Evolutionary conservation across 1,139 yeast species (phyloP).

Genomic region (Protomyces lactucae-debilis): DNA sequence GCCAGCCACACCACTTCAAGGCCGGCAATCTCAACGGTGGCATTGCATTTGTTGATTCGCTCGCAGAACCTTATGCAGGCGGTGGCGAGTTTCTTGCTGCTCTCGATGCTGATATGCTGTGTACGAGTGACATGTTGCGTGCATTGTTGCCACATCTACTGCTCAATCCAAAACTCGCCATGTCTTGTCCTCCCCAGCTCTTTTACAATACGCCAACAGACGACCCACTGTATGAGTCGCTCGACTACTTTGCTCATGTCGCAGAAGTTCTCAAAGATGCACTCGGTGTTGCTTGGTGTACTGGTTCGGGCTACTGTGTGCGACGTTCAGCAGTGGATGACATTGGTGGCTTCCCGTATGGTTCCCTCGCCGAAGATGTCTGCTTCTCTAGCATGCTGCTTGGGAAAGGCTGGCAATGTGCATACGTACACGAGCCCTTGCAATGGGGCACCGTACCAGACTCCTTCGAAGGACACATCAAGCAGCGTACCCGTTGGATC

Average conservation of each 20-base stretch:
- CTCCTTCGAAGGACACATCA: not conserved
- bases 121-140: not conserved
- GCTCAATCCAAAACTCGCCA: not conserved
- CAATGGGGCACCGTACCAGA: constrained; percentile 5
- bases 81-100: constrained; percentile 2
- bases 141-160: not conserved
- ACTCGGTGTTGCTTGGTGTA: constrained; percentile 1
- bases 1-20: constrained; percentile 9
- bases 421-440: constrained; percentile 2
- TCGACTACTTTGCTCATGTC: constrained; percentile 1
- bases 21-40: constrained; percentile 4
- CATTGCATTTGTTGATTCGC: not conserved
- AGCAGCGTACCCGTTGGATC: constrained; percentile 1
- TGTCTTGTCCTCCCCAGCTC: constrained; percentile 7
- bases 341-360: constrained; percentile 2
- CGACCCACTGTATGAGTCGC: constrained; percentile 3
- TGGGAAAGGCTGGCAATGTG: not conserved
- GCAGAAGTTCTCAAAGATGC: not conserved
- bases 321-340: not conserved
- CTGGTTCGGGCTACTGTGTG: not conserved
- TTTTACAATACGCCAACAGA: constrained; percentile 5
- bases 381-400: constrained; percentile 4
- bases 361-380: constrained; percentile 1
- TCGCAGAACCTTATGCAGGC: not conserved
- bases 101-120: constrained; percentile 7